These are phyloP conservation scores for Parastagonospora nodorum DNA, from an alignment of 2,329 filamentous ascomycete species.

Conservation along the genomic window DNA sequence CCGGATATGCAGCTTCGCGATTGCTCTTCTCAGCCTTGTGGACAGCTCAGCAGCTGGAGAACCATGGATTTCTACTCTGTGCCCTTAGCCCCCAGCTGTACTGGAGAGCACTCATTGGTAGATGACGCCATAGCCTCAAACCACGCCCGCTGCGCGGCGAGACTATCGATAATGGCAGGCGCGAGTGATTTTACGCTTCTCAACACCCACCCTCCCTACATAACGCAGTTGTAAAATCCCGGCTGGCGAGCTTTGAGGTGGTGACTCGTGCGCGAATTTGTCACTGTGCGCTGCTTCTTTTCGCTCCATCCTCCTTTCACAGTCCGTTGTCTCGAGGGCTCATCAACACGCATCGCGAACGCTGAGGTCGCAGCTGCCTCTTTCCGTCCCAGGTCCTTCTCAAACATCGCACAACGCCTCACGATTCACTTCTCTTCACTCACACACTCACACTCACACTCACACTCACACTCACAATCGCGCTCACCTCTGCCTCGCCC, in stretches of 20 bases:
- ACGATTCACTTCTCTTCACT: neutral
- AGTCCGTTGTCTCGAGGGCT: neutral
- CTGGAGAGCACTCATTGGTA: slow-evolving; percentile 4
- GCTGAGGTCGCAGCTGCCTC: neutral
- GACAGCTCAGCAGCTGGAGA: neutral
- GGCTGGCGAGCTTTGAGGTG: slow-evolving; percentile 7
- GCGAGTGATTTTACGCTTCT: slow-evolving; percentile 5
- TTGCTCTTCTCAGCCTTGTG: slow-evolving; percentile 8
- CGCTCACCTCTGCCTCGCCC: too few relatives aligned
- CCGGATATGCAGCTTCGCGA: slow-evolving; percentile 10
- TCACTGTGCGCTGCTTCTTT: neutral
- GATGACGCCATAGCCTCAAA: slow-evolving; percentile 13
- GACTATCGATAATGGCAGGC: slow-evolving; percentile 22
- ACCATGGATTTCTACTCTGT: neutral
- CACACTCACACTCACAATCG: too few relatives aligned
- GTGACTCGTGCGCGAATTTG: neutral
- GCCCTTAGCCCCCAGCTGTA: neutral
- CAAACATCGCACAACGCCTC: neutral
- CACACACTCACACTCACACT: too few relatives aligned
- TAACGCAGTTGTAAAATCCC: neutral
- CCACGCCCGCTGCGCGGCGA: slow-evolving; percentile 4
- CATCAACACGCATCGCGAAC: neutral
- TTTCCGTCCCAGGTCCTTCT: too few relatives aligned
- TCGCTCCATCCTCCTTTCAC: neutral
- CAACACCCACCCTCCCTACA: slow-evolving; percentile 8